phyloP scores from a whole-genome alignment of 306 rosid species.

The Castanopsis chinensis region DNA sequence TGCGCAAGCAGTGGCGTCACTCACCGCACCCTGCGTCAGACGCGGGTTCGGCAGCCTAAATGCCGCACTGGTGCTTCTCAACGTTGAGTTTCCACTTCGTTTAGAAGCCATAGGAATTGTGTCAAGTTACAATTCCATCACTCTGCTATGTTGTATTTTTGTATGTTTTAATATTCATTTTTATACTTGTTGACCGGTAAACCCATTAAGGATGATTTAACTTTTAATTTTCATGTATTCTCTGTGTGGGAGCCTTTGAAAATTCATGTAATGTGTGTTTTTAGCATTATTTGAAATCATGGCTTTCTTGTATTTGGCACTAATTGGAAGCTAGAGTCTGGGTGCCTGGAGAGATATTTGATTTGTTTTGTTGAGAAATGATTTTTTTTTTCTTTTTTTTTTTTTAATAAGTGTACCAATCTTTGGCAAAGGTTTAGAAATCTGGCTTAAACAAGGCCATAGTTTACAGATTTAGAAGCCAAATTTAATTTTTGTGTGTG shows the following conservation, averaged over 20 bases:
- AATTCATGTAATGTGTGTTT: background rate
- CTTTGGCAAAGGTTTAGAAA: background rate
- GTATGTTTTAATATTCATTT: background rate
- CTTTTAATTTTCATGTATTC: background rate
- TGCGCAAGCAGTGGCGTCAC: too few species aligned
- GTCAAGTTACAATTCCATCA: background rate
- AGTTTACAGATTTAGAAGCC: background rate
- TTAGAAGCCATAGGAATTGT: background rate
- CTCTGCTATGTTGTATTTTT: background rate
- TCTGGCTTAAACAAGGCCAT: background rate
- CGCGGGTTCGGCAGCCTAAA: too few species aligned
- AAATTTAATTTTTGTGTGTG: background rate
- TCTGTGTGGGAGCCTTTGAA: background rate
- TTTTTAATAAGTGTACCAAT: background rate
- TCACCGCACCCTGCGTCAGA: too few species aligned
- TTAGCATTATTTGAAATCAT: background rate
- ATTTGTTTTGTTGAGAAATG: conserved; percentile 4
- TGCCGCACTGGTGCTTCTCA: too few species aligned
- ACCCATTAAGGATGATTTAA: conserved; percentile 14
- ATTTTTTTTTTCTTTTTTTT: too few species aligned
- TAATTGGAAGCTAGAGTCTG: conserved; percentile 6
- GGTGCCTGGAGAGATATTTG: background rate
- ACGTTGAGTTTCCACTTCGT: background rate
- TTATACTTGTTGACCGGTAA: conserved; percentile 10
- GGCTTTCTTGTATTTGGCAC: conserved; percentile 7